A percentile compares a stretch with the other conserved stretches of the same genome.
Conservation (phyloP, 1,284 basidiomycete species). For the Ganoderma resinaceum region DNA sequence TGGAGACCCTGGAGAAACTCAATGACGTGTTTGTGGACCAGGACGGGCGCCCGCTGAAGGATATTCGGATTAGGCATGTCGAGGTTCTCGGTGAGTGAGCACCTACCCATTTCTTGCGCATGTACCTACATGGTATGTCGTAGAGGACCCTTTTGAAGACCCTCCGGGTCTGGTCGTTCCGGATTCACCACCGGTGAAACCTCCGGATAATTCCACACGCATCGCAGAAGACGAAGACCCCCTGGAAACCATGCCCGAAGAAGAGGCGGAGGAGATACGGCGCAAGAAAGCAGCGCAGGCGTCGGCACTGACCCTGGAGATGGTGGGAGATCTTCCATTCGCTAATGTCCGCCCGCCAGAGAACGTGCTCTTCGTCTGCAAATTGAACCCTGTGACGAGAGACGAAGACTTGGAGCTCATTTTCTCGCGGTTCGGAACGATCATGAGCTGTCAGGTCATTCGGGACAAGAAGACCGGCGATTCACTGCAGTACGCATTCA, state of each 20-base stretch:
- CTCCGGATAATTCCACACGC: conserved; percentile 85
- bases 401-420: conserved; percentile 98
- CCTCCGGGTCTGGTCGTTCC: conserved; percentile 78
- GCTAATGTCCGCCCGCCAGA: conserved; percentile 98
- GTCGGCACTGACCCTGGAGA: conserved; percentile 96
- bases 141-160: conserved; percentile 96
- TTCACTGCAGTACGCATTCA: conserved; percentile 97
- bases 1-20: conserved; percentile 92
- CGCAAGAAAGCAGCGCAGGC: conserved; percentile 89
- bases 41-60: conserved; percentile 90
- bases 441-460: conserved; percentile 98
- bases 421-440: conserved; percentile 94
- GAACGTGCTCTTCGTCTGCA: conserved; percentile 99
- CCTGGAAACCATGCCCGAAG: conserved; percentile 77
- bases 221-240: conserved; percentile 94
- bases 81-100: conserved; percentile 82
- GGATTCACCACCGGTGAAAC: conserved; percentile 77
- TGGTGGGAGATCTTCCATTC: conserved; percentile 99
- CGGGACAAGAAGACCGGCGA: conserved; percentile 96
- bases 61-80: conserved; percentile 92
- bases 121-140: conserved; percentile 9
- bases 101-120: neutral
- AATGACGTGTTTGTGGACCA: conserved; percentile 93
- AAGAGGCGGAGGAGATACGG: conserved; percentile 81
- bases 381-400: conserved; percentile 93